Conservation (phyloP, 768 basidiomycete species). For the Auriculariales sp. region DNA sequence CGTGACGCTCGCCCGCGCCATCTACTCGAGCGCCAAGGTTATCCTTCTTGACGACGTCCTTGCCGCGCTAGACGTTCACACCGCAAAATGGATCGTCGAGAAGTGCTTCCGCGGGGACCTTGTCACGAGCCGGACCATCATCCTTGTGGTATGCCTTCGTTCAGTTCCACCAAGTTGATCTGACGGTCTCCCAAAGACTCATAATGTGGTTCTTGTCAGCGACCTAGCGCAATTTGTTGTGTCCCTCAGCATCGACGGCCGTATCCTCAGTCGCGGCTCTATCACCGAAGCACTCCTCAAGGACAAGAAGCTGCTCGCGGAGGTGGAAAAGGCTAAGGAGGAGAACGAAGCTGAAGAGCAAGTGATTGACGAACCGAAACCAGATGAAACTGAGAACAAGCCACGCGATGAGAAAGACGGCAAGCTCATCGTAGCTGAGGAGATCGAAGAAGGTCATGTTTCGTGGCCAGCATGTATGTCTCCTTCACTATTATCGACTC, state of each 20-base stretch:
- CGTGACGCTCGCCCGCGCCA: constrained; percentile 41
- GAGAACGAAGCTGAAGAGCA: constrained; percentile 9
- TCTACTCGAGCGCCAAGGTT: constrained; percentile 45
- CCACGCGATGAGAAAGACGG: constrained; percentile 20
- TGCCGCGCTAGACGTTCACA: constrained; percentile 46
- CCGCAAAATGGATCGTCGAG: constrained; percentile 34
- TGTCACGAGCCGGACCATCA: constrained; percentile 25
- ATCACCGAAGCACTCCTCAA: constrained; percentile 31
- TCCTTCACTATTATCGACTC: not conserved
- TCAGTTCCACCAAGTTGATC: not conserved
- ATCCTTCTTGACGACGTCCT: constrained; percentile 58
- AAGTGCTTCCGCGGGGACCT: constrained; percentile 29
- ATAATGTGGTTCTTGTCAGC: constrained; percentile 36
- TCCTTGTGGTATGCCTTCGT: constrained; percentile 20
- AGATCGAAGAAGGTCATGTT: constrained; percentile 45
- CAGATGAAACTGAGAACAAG: constrained; percentile 8
- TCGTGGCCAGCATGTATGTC: constrained; percentile 28
- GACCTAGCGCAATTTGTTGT: constrained; percentile 44
- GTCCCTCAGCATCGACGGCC: constrained; percentile 38
- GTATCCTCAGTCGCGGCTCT: constrained; percentile 32
- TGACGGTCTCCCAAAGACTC: constrained; percentile 20
- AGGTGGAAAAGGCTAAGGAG: constrained; percentile 13
- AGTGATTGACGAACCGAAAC: constrained; percentile 10
- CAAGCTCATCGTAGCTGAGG: constrained; percentile 52
- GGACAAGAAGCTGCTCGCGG: constrained; percentile 18